Base-by-base conservation (phyloP, 2,329 filamentous ascomycete genomes). In the Raffaelea deltoideospora region DNA sequence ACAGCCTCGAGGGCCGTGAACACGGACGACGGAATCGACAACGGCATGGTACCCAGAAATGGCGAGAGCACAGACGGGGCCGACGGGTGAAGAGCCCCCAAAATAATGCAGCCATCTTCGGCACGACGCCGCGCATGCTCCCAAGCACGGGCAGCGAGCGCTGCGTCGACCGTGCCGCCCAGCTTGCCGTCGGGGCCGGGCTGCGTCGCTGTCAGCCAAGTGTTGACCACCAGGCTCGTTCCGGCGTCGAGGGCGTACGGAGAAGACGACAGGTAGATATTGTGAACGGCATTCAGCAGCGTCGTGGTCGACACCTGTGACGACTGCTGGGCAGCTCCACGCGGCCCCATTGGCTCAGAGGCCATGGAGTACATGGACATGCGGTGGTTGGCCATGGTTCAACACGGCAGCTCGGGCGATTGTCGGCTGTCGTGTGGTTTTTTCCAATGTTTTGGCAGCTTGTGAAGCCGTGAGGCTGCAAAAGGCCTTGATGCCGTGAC, bases 111-210 rank as follows among this genome's bases (percentile, higher is more conserved):
- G 14, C 85, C 87, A 61, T 98, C 90, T 56, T 98, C 90, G 30
- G 90, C 90, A 61, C 90, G 75, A 43, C 90, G 76, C 47, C 88
- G 74, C 39, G 90, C 88, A 64, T 98, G 90, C 60, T 98, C 90
- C 88, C 90, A 98, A 3, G 87, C 86, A 53, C 84, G 75, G 36
- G 74, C 67, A 14, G 83, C 82, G 35, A 98, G 60, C 18, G 80
- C 72, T 30, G 72, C 60, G 58, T 98, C 90, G 30, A 96, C 73
- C 8, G 82, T 86, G 37, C 82, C 83, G 35, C 82, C 83, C 33
- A 67, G 64, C 38, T 71, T 67, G 27, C 80, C 81, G 49, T 85
- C 73, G 3, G 72, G 67, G 28, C 78, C 74, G 19, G 71, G 62
- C 46, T 81, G 81, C 21, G 74, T 68, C 15, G 84, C 83, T 4